A percentile compares a stretch with the other conserved stretches of the same genome.
Evolutionary conservation across 2,329 filamentous ascomycete species (phyloP).

Genomic region (Trichophyton mentagrophytes): DNA sequence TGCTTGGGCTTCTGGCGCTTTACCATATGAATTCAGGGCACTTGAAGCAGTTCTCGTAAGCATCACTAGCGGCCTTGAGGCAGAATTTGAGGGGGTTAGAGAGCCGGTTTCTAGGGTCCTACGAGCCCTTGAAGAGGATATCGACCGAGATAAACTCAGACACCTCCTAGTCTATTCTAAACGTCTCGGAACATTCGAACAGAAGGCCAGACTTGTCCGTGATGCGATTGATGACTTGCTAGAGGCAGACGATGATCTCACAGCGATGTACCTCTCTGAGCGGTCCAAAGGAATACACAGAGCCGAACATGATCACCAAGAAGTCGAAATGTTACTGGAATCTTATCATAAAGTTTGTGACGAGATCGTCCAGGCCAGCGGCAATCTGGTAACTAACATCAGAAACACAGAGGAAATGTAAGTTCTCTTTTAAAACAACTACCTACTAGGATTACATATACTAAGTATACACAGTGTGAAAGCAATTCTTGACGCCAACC

Average conservation of each 20-base stretch:
- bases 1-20: constrained; percentile 39
- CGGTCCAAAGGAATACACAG: constrained; percentile 61
- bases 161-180: constrained; percentile 89
- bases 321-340: constrained; percentile 92
- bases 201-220: constrained; percentile 84
- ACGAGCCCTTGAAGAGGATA: constrained; percentile 86
- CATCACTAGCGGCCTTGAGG: constrained; percentile 81
- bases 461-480: constrained; percentile 54
- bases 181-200: constrained; percentile 90
- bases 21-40: constrained; percentile 93
- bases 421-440: constrained; percentile 25
- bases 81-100: constrained; percentile 84
- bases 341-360: constrained; percentile 97
- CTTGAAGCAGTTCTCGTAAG: constrained; percentile 90
- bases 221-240: constrained; percentile 91
- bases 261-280: constrained; percentile 90
- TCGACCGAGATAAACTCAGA: constrained; percentile 84
- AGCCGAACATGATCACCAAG: constrained; percentile 77
- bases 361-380: constrained; percentile 90
- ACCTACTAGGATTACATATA: background rate
- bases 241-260: constrained; percentile 89
- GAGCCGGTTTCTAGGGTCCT: constrained; percentile 85
- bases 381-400: constrained; percentile 86
- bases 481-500: constrained; percentile 93
- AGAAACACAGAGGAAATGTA: constrained; percentile 98